Evolutionary conservation across 257 asterid species (phyloP).

Genomic region (Capsicum baccatum): DNA sequence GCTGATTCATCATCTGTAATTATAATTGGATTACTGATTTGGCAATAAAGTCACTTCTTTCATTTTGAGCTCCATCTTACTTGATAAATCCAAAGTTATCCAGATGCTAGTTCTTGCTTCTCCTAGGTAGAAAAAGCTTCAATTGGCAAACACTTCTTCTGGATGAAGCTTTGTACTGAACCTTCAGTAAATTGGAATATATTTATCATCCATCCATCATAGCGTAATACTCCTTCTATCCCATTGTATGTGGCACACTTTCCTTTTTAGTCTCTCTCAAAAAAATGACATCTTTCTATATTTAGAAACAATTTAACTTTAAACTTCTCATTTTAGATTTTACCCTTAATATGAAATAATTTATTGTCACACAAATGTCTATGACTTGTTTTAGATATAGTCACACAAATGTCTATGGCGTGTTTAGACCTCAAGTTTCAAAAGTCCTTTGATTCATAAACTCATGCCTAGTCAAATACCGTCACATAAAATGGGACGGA

Average conservation of each 20-base stretch:
- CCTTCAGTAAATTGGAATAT: neutral
- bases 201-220: neutral
- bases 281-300: neutral
- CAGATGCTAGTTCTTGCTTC: neutral
- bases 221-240: neutral
- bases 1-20: slow-evolving; percentile 1
- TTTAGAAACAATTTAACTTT: neutral
- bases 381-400: neutral
- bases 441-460: neutral
- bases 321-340: neutral
- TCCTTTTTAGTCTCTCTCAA: neutral
- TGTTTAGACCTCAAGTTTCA: neutral
- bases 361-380: neutral
- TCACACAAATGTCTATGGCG: neutral
- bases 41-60: neutral
- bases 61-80: neutral
- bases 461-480: neutral
- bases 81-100: neutral
- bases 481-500: neutral
- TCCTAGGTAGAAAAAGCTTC: neutral
- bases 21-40: neutral
- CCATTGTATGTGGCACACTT: neutral
- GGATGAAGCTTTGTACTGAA: slow-evolving; percentile 7
- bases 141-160: neutral
- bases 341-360: neutral